These are phyloP conservation scores for Aspergillus sclerotioniger DNA, from an alignment of 495 filamentous ascomycete genomes.

Conservation along the genomic window DNA sequence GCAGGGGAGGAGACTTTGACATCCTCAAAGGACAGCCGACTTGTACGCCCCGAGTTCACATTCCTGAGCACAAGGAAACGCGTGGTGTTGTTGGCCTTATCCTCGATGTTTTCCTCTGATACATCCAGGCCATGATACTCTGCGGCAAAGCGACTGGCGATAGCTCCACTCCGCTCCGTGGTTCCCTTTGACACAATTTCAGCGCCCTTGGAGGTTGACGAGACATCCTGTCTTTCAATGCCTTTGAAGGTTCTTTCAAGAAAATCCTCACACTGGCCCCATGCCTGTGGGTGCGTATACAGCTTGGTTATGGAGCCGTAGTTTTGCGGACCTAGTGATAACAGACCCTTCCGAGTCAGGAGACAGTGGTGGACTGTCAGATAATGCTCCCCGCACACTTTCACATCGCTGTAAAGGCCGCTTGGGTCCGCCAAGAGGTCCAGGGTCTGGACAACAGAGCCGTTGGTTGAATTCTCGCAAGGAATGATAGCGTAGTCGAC, in stretches of 20 bases:
- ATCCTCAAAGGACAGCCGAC: constrained; percentile 21
- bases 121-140: constrained; percentile 62
- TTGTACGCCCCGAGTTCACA: constrained; percentile 26
- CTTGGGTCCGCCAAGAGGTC: constrained; percentile 79
- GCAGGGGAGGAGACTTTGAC: constrained; percentile 8
- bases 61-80: constrained; percentile 77
- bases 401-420: constrained; percentile 57
- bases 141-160: constrained; percentile 73
- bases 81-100: constrained; percentile 79
- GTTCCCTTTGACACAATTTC: constrained; percentile 65
- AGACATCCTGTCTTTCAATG: constrained; percentile 77
- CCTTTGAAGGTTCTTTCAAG: constrained; percentile 62
- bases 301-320: constrained; percentile 48
- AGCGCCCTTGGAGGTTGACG: constrained; percentile 79
- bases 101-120: constrained; percentile 75
- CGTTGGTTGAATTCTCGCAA: constrained; percentile 95
- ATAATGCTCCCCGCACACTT: constrained; percentile 78
- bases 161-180: constrained; percentile 63
- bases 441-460: constrained; percentile 81
- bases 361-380: constrained; percentile 84
- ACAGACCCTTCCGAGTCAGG: constrained; percentile 50
- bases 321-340: constrained; percentile 20
- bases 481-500: constrained; percentile 79
- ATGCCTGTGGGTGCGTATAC: constrained; percentile 92
- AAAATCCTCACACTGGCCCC: constrained; percentile 86